These are phyloP conservation scores for Beauveria brongniartii DNA, from an alignment of 2,329 filamentous ascomycete genomes.

Conservation along the genomic window DNA sequence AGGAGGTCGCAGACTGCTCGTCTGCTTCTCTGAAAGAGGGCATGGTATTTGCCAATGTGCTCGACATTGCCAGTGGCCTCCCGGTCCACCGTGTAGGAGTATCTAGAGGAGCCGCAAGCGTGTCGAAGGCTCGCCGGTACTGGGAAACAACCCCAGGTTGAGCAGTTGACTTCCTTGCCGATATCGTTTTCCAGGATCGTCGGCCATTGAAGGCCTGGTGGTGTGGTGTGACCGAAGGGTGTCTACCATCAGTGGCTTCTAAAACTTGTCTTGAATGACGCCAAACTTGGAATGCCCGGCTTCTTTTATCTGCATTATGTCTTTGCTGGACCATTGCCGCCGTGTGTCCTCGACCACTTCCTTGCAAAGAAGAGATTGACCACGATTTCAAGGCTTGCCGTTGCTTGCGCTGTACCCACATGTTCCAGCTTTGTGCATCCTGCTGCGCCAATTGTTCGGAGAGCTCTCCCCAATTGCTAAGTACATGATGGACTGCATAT, in stretches of 20 bases:
- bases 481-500: background rate
- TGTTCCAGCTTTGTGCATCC: conserved; percentile 21
- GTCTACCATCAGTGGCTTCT: conserved; percentile 1
- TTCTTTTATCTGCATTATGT: conserved; percentile 24
- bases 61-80: conserved; percentile 28
- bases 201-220: conserved; percentile 13
- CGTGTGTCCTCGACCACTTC: conserved; percentile 30
- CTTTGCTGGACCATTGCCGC: conserved; percentile 25
- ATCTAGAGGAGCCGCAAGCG: conserved; percentile 21
- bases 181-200: conserved; percentile 18
- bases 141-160: background rate
- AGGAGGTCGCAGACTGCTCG: conserved; percentile 17
- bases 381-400: conserved; percentile 27
- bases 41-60: conserved; percentile 22
- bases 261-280: conserved; percentile 16
- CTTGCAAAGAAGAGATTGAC: conserved; percentile 30
- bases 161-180: background rate
- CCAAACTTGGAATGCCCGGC: conserved; percentile 25
- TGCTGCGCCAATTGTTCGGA: conserved; percentile 18
- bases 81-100: conserved; percentile 42
- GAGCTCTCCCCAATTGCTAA: conserved; percentile 19
- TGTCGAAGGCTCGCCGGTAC: conserved; percentile 11
- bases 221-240: conserved; percentile 2
- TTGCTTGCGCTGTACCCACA: conserved; percentile 25
- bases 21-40: conserved; percentile 24